Conservation (phyloP, 2,329 filamentous ascomycete species). For the Emericellopsis atlantica region DNA sequence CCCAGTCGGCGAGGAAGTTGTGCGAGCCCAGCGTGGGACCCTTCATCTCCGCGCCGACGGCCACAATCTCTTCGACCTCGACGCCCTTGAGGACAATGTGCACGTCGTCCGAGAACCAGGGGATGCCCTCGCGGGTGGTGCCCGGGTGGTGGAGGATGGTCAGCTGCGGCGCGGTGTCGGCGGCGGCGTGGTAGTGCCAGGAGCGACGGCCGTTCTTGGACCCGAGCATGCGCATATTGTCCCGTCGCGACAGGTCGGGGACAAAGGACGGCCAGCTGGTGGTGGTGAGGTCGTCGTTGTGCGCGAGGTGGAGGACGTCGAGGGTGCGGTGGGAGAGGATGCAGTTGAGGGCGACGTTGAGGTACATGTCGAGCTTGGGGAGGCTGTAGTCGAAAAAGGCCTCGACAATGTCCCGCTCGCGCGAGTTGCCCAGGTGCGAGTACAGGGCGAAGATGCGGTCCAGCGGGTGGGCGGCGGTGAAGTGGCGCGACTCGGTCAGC, state of each 20-base stretch:
- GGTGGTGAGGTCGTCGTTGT: slow-evolving; percentile 1
- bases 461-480: slow-evolving; percentile 3
- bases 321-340: slow-evolving; percentile 4
- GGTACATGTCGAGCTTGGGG: slow-evolving; percentile 3
- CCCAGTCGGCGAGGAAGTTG: slow-evolving; percentile 6
- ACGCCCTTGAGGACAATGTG: slow-evolving; percentile 4
- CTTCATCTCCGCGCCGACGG: slow-evolving; percentile 5
- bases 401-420: slow-evolving; percentile 4
- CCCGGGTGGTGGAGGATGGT: slow-evolving; percentile 2
- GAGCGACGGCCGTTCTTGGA: slow-evolving; percentile 1
- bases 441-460: slow-evolving; percentile 5
- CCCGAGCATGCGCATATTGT: slow-evolving; percentile 3
- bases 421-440: slow-evolving; percentile 4
- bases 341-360: slow-evolving; percentile 5
- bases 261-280: slow-evolving; percentile 5
- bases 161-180: slow-evolving; percentile 3
- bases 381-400: slow-evolving; percentile 6
- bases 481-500: slow-evolving; percentile 4
- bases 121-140: slow-evolving; percentile 1
- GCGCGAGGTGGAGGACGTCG: slow-evolving; percentile 3
- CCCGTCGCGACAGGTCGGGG: slow-evolving; percentile 2
- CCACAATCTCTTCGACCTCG: slow-evolving; percentile 2
- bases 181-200: slow-evolving; percentile 5
- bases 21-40: slow-evolving; percentile 3
- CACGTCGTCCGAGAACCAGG: slow-evolving; percentile 4